Evolutionary conservation across 2,329 filamentous ascomycete genomes (phyloP), one percentile per base, ranked within the genome.

Genomic region (Fonsecaea pugnacius): DNA sequence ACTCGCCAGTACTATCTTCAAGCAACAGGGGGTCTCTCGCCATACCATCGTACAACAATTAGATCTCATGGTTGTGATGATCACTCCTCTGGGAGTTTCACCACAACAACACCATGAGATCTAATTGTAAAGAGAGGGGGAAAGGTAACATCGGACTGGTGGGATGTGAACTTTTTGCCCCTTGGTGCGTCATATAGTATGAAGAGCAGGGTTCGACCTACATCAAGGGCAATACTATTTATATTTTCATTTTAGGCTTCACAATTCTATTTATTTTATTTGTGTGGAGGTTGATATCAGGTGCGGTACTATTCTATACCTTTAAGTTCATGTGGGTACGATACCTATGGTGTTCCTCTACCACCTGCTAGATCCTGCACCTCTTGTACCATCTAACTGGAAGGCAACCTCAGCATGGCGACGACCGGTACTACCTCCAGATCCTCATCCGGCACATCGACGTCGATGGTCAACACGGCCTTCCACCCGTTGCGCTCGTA

Each of bases 401-500:
- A 24, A 14, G 64, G 67, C 14, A 56, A 32, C 58, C 66, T 65
- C 62, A 69, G 54, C 68, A 70, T 70, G 3, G 58, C 60, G 18
- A 67, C 32, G 7, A 40, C 27, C 5, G 67, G 59, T 4, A 59
- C 55, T 12, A 68, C 64, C 27, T 46, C 10, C 33, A 70, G 53
- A 51, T 60, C 61, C 18, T 60, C 63, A 50, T 68, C 64, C 1
- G 57, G 54, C 2, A 55, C 55, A 8, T 63, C 43, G 21, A 66
- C 27, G 21, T 67, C 62, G 30, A 59, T 43, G 6, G 55, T 43
- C 24, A 52, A 35, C 21, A 69, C 35, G 8, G 57, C 54, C 38
- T 65, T 58, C 63, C 62, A 70, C 2, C 68, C 68, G 50, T 62
- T 63, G 12, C 58, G 52, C 38, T 65, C 58, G 46, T 70, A 70